phyloP scores from a whole-genome alignment of 2,329 filamentous ascomycete species.

The Aspergillus carbonarius region DNA sequence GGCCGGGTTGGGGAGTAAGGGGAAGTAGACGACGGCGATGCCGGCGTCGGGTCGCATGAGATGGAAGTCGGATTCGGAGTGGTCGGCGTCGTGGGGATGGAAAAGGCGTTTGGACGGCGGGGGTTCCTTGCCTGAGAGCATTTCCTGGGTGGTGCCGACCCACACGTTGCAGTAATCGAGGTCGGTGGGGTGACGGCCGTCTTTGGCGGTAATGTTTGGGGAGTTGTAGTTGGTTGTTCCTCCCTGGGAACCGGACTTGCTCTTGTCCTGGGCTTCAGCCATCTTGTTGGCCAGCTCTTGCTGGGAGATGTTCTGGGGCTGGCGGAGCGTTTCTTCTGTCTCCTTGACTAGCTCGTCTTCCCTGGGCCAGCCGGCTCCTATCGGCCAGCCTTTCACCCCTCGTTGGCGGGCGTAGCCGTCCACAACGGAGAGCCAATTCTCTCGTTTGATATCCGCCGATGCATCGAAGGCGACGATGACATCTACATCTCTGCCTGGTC shows the following conservation, averaged over 20 bases:
- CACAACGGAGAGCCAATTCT: conserved; percentile 92
- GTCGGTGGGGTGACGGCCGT: conserved; percentile 52
- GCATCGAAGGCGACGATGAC: conserved; percentile 91
- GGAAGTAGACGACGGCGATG: conserved; percentile 86
- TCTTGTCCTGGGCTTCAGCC: conserved; percentile 53
- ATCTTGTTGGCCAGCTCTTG: conserved; percentile 65
- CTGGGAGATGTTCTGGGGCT: conserved; percentile 62
- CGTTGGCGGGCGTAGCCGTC: conserved; percentile 91
- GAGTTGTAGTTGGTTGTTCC: conserved; percentile 29
- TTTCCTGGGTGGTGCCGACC: conserved; percentile 82
- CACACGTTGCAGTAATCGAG: conserved; percentile 92
- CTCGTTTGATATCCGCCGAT: conserved; percentile 85
- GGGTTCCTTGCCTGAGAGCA: conserved; percentile 55
- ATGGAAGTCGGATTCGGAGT: conserved; percentile 64
- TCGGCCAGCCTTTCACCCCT: conserved; percentile 88
- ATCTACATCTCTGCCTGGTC: conserved; percentile 84
- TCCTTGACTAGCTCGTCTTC: conserved; percentile 57
- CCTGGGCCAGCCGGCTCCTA: conserved; percentile 91
- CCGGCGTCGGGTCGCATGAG: conserved; percentile 77
- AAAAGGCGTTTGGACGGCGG: conserved; percentile 53
- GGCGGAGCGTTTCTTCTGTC: conserved; percentile 64
- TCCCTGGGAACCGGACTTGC: conserved; percentile 21
- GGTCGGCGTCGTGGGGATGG: conserved; percentile 52
- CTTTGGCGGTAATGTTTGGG: conserved; percentile 34
- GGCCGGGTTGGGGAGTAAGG: conserved; percentile 73